Conservation (phyloP, 106 monocot species). For the Gastrodia elata region DNA sequence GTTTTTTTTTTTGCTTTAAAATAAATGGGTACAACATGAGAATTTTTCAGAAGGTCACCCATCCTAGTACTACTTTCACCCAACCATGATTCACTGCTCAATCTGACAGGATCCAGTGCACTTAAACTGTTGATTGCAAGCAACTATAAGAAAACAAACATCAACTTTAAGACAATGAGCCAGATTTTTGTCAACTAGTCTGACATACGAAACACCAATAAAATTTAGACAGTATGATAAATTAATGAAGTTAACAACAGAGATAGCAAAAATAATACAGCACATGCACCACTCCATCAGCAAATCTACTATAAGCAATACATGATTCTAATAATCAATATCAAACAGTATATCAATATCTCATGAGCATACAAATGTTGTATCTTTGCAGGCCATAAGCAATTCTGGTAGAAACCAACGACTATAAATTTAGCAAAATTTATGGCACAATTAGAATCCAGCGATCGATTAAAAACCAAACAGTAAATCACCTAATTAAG, state of each 20-base stretch:
- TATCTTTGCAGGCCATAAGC: neutral
- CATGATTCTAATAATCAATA: conserved; percentile 2
- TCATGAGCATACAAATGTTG: neutral
- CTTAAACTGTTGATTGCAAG: neutral
- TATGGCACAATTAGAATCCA: too few species aligned
- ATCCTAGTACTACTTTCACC: too few species aligned
- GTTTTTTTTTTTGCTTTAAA: too few species aligned
- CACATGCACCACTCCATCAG: too few species aligned
- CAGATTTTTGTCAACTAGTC: neutral
- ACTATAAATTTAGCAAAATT: neutral
- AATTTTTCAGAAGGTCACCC: too few species aligned
- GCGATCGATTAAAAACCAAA: too few species aligned
- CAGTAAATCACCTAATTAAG: neutral
- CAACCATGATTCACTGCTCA: too few species aligned
- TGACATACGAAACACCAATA: neutral
- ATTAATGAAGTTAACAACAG: too few species aligned
- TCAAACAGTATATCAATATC: neutral
- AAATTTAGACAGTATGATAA: too few species aligned
- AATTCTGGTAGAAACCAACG: neutral
- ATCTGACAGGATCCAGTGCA: too few species aligned
- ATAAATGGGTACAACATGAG: too few species aligned
- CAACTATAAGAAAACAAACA: neutral
- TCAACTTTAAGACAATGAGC: neutral
- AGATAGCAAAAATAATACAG: too few species aligned
- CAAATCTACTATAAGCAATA: neutral